Conservation (phyloP, 495 filamentous ascomycete species). For the Aspergillus affinis region DNA sequence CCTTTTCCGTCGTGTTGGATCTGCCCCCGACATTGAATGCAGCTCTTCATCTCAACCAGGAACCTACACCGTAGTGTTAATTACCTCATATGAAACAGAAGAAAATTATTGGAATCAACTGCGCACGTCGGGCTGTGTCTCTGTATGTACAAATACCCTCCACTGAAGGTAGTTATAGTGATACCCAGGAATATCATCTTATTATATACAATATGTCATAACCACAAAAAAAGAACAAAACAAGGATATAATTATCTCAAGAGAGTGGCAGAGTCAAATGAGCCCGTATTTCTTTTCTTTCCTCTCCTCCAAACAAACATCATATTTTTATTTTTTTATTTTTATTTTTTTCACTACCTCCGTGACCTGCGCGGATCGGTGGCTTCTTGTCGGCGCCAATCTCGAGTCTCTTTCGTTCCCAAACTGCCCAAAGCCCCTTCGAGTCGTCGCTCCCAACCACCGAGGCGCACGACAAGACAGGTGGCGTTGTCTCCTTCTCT, state of each 20-base stretch:
- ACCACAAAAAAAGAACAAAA: background rate
- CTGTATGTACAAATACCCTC: background rate
- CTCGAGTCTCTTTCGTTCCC: constrained; percentile 86
- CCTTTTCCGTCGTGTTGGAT: no score
- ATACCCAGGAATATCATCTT: background rate
- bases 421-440: constrained; percentile 87
- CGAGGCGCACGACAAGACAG: constrained; percentile 85
- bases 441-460: constrained; percentile 89
- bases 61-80: no score
- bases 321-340: background rate
- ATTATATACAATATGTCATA: background rate
- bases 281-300: background rate
- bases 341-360: constrained; percentile 27
- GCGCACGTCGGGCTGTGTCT: background rate
- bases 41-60: no score
- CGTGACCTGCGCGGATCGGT: constrained; percentile 75
- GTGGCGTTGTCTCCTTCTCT: constrained; percentile 90
- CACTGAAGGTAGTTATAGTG: background rate
- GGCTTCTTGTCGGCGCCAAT: constrained; percentile 82
- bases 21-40: no score
- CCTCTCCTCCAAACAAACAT: background rate
- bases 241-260: background rate
- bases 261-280: background rate
- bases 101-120: no score
- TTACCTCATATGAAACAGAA: no score